Base-by-base conservation (phyloP, 345 rosid genomes). In the Schrenkiella parvula region DNA sequence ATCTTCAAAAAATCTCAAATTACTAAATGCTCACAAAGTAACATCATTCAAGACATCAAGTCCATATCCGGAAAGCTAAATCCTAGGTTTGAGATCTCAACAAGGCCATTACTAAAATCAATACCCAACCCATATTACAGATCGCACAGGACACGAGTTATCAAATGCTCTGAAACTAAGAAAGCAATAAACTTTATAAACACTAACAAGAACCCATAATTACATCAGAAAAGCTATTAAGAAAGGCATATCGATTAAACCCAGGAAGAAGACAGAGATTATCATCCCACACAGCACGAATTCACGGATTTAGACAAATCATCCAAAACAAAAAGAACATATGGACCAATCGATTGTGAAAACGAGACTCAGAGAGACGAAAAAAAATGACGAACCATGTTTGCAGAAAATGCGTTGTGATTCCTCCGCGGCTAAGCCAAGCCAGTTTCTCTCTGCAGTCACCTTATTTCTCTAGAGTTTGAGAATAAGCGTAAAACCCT, bases 381-480 rank as follows among this genome's bases (percentile, higher is more conserved):
- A 19, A 13, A 25, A 26, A 1, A 43, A 68, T 14, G 14, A 69
- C 65, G 25, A 69, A 69, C 73, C 73, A 69, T 69, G 25, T 56
- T 43, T 44, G 65, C 55, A 13, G 73, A 51, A 7, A 31, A 56
- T 29, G 73, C 13, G 22, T 43, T 56, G 23, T 55, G 72, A 31
- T 19, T 43, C 10, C 43, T 55, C 23, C 64, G 73, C 64, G 44
- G 73, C 73, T 55, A 43, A 55, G 21, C 39, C 0, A 51, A 50
- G 10, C 57, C 22, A 64, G 12, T 48, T 31, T 48, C 51, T 39
- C 18, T 47, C 13, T 21, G 52, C 52, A 47, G 52, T 42, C 17
- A 42, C 39, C 23, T 8, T 54, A 2, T 42, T 29, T 42, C 43
- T 5, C 22, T 42, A 55, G 43, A 31, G 44, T 31, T 51, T 25